phyloP scores from a whole-genome alignment of 202 grass and related monocot genomes.

The Cymbopogon flexuosus region DNA sequence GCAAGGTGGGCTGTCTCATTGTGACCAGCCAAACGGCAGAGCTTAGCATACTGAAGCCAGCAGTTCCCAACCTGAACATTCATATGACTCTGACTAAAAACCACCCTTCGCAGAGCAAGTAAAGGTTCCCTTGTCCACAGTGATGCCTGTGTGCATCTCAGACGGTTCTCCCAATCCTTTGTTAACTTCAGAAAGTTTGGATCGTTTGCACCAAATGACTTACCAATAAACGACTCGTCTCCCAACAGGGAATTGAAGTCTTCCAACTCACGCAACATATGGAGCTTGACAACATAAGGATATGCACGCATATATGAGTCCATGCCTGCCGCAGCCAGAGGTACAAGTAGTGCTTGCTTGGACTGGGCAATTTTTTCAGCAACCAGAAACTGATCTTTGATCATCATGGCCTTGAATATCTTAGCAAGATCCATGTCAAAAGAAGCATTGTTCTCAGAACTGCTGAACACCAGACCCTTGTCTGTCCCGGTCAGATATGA shows the following conservation, averaged over 20 bases:
- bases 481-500: conserved; percentile 72
- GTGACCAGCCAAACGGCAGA: conserved; percentile 85
- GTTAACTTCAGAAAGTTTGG: conserved; percentile 65
- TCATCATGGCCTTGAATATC: conserved; percentile 97
- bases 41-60: conserved; percentile 95
- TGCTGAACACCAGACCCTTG: conserved; percentile 44
- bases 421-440: conserved; percentile 97
- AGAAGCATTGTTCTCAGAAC: conserved; percentile 69
- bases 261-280: conserved; percentile 87
- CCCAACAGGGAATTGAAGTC: conserved; percentile 78
- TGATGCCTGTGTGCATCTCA: conserved; percentile 87
- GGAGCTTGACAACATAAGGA: conserved; percentile 94
- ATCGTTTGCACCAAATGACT: conserved; percentile 56
- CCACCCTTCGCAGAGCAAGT: conserved; percentile 83
- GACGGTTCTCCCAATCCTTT: conserved; percentile 88
- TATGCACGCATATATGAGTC: conserved; percentile 98
- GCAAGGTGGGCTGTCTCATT: conserved; percentile 83
- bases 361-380: conserved; percentile 74
- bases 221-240: conserved; percentile 72
- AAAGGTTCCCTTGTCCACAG: conserved; percentile 90
- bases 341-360: conserved; percentile 82
- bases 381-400: conserved; percentile 78
- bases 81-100: conserved; percentile 74
- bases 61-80: conserved; percentile 77
- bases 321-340: conserved; percentile 94